Base-by-base conservation (phyloP, 2,329 filamentous ascomycete genomes). In the Aureobasidium sp. region DNA sequence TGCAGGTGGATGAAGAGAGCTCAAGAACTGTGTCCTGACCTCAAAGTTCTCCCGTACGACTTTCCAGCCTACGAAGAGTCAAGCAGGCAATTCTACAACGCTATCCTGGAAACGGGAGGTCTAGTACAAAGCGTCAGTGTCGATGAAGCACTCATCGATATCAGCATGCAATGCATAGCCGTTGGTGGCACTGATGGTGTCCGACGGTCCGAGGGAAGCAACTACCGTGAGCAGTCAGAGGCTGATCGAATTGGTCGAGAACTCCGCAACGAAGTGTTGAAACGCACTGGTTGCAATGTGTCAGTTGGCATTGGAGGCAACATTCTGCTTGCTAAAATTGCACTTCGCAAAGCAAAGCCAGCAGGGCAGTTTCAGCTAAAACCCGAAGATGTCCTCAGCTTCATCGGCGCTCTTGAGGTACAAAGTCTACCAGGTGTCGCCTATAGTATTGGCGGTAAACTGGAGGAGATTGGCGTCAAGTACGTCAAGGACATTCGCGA, bases 81-180 rank as follows among this genome's bases (percentile, higher is more conserved):
- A 1, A 99, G 94, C 70, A 83, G 84, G 62, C 81, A 85, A 2
- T 99, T 99, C 68, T 99, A 99, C 69, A 86, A 90, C 64, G 85
- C 87, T 1, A 90, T 99, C 12, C 76, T 97, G 37, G 83, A 85
- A 6, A 80, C 91, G 9, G 91, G 88, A 20, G 93, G 91, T 1
- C 76, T 90, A 20, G 91, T 97, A 0, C 94, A 99, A 72, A 97
- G 94, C 70, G 93, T 99, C 58, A 97, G 94, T 70, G 89, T 99
- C 49, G 95, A 99, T 67, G 95, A 99, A 75, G 94, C 91, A 1
- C 81, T 99, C 8, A 77, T 99, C 17, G 94, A 99, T 73, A 82
- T 92, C 37, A 94, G 90, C 3, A 78, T 79, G 3, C 75, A 89
- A 3, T 89, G 94, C 63, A 76, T 91, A 48, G 77, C 81, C 14